These are phyloP conservation scores for Aspergillus ustus DNA, from an alignment of 2,329 filamentous ascomycete species.

Conservation along the genomic window DNA sequence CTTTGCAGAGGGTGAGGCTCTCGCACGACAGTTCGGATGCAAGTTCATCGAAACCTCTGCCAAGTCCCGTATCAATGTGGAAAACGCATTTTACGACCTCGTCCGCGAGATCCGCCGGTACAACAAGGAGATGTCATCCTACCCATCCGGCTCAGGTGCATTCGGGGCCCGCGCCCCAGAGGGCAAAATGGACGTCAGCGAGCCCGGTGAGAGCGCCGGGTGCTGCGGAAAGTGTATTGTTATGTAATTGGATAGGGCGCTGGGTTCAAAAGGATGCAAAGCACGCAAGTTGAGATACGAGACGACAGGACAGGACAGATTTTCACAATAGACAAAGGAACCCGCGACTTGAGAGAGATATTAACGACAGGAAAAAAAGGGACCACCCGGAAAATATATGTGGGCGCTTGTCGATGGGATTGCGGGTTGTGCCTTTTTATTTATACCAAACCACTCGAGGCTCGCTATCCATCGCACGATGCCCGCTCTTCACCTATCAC, in stretches of 20 bases:
- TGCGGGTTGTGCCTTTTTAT: slow-evolving; percentile 25
- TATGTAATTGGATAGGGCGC: slow-evolving; percentile 59
- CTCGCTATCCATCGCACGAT: slow-evolving; percentile 35
- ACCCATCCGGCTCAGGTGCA: slow-evolving; percentile 70
- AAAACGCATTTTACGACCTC: slow-evolving; percentile 98
- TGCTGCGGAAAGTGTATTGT: slow-evolving; percentile 87
- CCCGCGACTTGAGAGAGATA: slow-evolving; percentile 21
- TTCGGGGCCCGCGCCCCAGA: slow-evolving; percentile 64
- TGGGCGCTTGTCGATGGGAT: slow-evolving; percentile 27
- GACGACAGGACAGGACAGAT: slow-evolving; percentile 28
- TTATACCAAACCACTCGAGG: slow-evolving; percentile 27
- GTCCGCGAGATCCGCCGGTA: slow-evolving; percentile 97
- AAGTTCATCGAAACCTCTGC: slow-evolving; percentile 99
- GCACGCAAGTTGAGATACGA: slow-evolving; percentile 25
- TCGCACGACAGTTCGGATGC: slow-evolving; percentile 88
- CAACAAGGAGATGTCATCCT: slow-evolving; percentile 96
- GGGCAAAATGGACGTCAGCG: slow-evolving; percentile 76
- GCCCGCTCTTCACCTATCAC: slow-evolving; percentile 35
- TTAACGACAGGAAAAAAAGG: slow-evolving; percentile 24
- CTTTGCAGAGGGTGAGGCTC: slow-evolving; percentile 78
- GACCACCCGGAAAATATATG: slow-evolving; percentile 26
- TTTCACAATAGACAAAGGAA: slow-evolving; percentile 19
- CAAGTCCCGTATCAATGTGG: slow-evolving; percentile 97
- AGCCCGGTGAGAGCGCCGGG: slow-evolving; percentile 57
- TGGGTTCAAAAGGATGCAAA: slow-evolving; percentile 26